Evolutionary conservation across 192 early-diverging fungal genomes (phyloP).

Genomic region (Linnemannia schmuckeri): DNA sequence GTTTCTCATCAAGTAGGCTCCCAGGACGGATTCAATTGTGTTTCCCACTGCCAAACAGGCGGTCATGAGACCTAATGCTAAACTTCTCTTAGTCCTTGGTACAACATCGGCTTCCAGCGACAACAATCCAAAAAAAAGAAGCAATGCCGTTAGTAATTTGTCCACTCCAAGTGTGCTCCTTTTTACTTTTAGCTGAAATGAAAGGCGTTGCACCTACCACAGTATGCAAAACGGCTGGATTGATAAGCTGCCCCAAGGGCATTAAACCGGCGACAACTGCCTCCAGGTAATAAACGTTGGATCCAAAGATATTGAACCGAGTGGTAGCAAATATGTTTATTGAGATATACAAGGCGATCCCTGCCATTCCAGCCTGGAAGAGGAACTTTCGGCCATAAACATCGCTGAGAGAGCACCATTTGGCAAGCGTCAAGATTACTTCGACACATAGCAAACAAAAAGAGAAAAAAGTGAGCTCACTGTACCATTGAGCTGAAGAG

Average conservation of each 20-base stretch:
- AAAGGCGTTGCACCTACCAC: neutral
- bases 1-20: neutral
- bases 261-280: neutral
- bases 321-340: neutral
- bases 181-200: neutral
- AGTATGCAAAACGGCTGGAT: constrained; percentile 5
- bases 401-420: constrained; percentile 22
- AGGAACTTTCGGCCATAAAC: constrained; percentile 8
- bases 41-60: neutral
- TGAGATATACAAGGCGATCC: neutral
- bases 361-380: neutral
- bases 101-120: constrained; percentile 17
- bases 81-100: neutral
- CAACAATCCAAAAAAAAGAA: neutral
- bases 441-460: neutral
- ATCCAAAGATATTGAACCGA: neutral
- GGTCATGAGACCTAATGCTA: constrained; percentile 5
- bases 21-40: constrained; percentile 17
- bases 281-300: neutral
- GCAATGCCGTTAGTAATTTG: neutral
- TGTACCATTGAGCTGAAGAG: neutral
- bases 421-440: constrained; percentile 4
- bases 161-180: neutral
- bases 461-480: neutral
- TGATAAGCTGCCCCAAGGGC: neutral